Base-by-base conservation (phyloP, 176 grass and related monocot species). In the Puccinellia tenuiflora region DNA sequence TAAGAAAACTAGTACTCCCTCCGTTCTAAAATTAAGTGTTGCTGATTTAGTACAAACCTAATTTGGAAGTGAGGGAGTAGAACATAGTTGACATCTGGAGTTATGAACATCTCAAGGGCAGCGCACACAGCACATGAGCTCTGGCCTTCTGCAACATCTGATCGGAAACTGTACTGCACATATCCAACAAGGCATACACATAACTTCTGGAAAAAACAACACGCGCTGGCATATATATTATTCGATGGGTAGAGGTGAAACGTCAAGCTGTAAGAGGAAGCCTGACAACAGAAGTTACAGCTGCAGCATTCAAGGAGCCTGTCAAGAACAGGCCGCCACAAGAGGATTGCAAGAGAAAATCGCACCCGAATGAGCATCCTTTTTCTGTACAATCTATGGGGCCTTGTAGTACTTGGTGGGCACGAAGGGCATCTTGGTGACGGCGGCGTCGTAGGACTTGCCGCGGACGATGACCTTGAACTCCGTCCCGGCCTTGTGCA, bases 401-500 rank as follows among this genome's bases (percentile, higher is more conserved):
- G 89, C 81, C 59, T 90, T 99, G 80, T 99, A 99, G 75, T 99
- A 99, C 68, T 99, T 96, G 47, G 97, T 94, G 10, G 91, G 89
- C 68, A 99, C 97, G n/a, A 99, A 99, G 13, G 97, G 97, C 97
- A 96, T 99, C 91, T 99, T 99, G 46, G 97, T 92, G 40, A 94
- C 75, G 5, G 89, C 87, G 2, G 89, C 93, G 7, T 91, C 97
- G 5, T 99, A 92, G 4, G 89, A 79, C 39, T 99, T 99, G 3
- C 97, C 97, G 11, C 97, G 91, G 73, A 99, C 84, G 28, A 99
- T 46, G 4, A 94, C 80, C 88, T 96, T 96, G 67, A 90, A 87
- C 47, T 96, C 93, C 4, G 97, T 99, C 63, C 97, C 97, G 51
- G 97, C 85, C 67, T 99, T 99, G 86, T 99, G 97, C 77, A 94